Percentiles rank a stretch among this genome's conserved stretches.
phyloP scores from a whole-genome alignment of 805 yeast species.

The Lachancea waltii region DNA sequence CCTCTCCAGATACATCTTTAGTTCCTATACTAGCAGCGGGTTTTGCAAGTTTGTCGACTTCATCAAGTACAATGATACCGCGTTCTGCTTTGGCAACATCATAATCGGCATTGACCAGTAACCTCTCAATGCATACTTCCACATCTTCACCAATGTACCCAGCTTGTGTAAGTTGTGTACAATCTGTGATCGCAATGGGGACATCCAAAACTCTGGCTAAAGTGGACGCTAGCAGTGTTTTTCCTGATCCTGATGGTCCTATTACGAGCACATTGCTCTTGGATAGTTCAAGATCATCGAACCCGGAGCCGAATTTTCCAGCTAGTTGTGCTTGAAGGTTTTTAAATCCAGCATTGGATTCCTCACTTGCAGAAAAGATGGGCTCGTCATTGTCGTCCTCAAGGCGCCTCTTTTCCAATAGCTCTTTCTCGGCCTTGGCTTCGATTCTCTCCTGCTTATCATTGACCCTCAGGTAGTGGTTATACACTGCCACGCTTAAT shows the following conservation, averaged over 20 bases:
- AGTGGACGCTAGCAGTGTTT: conserved; percentile 50
- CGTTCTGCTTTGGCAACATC: conserved; percentile 47
- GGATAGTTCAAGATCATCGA: conserved; percentile 42
- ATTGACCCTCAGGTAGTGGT: conserved; percentile 46
- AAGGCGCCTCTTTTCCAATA: conserved; percentile 14
- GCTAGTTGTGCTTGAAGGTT: conserved; percentile 29
- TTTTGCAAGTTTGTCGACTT: conserved; percentile 51
- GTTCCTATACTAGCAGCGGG: conserved; percentile 42
- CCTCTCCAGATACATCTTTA: conserved; percentile 58
- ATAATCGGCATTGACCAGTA: conserved; percentile 43
- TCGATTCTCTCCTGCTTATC: conserved; percentile 35
- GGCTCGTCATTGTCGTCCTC: conserved; percentile 26
- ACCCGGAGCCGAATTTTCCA: conserved; percentile 21
- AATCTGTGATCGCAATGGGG: conserved; percentile 54
- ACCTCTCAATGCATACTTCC: conserved; percentile 48
- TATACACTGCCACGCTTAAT: conserved; percentile 55
- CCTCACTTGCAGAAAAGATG: conserved; percentile 23
- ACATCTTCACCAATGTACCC: conserved; percentile 64
- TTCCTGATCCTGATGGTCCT: conserved; percentile 61
- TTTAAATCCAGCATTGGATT: conserved; percentile 27
- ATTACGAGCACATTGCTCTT: conserved; percentile 50
- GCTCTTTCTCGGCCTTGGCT: conserved; percentile 22
- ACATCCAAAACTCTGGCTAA: conserved; percentile 46
- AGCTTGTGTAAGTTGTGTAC: conserved; percentile 57
- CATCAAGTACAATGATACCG: conserved; percentile 57